phyloP scores from a whole-genome alignment of 108 stramenopile genomes.

The Fistulifera solaris region DNA sequence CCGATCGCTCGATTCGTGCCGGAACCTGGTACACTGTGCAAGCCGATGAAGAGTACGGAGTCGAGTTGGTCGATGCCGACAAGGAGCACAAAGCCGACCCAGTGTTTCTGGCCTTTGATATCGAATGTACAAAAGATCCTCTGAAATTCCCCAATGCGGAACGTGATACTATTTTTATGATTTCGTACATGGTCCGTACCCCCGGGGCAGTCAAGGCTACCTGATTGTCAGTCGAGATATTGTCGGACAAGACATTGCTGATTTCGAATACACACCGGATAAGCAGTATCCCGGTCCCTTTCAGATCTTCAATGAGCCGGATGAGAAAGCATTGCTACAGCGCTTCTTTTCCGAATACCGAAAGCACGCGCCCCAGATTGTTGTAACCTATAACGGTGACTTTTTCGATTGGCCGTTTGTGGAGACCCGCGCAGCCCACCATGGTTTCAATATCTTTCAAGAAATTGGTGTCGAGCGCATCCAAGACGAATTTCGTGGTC shows the following conservation, averaged over 20 bases:
- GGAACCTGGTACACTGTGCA: slow-evolving; percentile 93
- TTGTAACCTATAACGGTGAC: slow-evolving; percentile 99
- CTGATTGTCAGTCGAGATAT: slow-evolving; percentile 84
- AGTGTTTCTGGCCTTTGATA: slow-evolving; percentile 93
- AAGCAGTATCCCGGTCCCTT: slow-evolving; percentile 96
- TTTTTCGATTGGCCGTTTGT: slow-evolving; percentile 99
- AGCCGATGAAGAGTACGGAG: slow-evolving; percentile 23
- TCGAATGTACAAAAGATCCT: slow-evolving; percentile 98
- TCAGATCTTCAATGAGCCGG: slow-evolving; percentile 84
- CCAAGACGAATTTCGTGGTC: slow-evolving; percentile 63
- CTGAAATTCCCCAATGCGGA: slow-evolving; percentile 97
- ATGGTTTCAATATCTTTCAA: slow-evolving; percentile 83
- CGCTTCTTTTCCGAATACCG: slow-evolving; percentile 85
- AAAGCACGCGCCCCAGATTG: slow-evolving; percentile 84
- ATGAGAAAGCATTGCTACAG: slow-evolving; percentile 73
- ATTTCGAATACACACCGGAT: slow-evolving; percentile 99
- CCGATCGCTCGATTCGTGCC: slow-evolving; percentile 86
- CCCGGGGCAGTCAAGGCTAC: slow-evolving; percentile 70
- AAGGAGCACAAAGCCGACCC: slow-evolving; percentile 91
- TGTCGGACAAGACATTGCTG: slow-evolving; percentile 86
- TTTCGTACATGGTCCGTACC: slow-evolving; percentile 96
- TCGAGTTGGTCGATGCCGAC: slow-evolving; percentile 67
- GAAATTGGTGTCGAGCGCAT: slow-evolving; percentile 76
- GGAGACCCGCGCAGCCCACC: slow-evolving; percentile 62
- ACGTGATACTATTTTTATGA: slow-evolving; percentile 96